Evolutionary conservation across 2,329 filamentous ascomycete species (phyloP).

Genomic region (Exophiala oligosperma): DNA sequence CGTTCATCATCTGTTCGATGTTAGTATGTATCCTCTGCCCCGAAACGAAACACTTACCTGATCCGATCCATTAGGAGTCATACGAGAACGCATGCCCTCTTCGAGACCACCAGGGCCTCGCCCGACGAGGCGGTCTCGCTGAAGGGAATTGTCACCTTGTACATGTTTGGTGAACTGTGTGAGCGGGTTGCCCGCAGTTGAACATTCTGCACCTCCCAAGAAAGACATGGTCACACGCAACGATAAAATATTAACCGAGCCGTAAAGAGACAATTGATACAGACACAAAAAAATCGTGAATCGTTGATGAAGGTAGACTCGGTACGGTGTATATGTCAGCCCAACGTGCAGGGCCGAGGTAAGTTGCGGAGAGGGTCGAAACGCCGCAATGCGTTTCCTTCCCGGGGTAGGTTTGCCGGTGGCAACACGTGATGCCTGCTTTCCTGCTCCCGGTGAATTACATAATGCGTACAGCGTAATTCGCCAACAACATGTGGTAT

Average conservation of each 20-base stretch:
- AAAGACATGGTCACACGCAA: constrained; percentile 74
- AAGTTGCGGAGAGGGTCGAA: no score
- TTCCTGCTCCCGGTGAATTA: no score
- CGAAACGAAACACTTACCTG: constrained; percentile 50
- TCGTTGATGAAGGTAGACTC: no score
- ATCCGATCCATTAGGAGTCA: constrained; percentile 70
- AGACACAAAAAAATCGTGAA: no score
- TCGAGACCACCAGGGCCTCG: constrained; percentile 68
- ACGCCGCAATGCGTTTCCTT: no score
- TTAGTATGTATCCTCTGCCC: constrained; percentile 29
- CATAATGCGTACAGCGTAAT: no score
- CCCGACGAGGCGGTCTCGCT: constrained; percentile 83
- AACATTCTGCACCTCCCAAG: constrained; percentile 93
- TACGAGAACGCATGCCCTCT: constrained; percentile 74
- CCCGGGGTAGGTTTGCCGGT: no score
- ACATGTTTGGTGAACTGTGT: constrained; percentile 98
- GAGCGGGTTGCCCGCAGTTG: constrained; percentile 90
- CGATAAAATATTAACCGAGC: neutral
- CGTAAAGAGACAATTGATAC: neutral
- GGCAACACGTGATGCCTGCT: no score
- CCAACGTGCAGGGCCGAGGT: no score
- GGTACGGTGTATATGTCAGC: no score
- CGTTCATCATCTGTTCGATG: constrained; percentile 76
- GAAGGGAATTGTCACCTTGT: constrained; percentile 91
- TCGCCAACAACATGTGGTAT: no score